phyloP scores from a whole-genome alignment of 306 rosid genomes.

The Herpetospermum pedunculosum region DNA sequence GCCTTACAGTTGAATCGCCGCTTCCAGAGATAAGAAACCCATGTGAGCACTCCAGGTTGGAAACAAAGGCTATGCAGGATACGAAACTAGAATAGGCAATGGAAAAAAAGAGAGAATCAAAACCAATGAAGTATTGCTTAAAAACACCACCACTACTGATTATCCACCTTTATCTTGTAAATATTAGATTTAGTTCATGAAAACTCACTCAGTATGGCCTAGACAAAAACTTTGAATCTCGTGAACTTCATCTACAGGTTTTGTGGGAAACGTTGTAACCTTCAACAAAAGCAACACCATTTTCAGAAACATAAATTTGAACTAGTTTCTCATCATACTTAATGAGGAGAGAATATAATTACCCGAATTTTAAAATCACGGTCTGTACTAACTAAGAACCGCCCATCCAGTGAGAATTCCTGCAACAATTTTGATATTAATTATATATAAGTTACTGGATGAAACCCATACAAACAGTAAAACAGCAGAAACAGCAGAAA shows the following conservation, averaged over 20 bases:
- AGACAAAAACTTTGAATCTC: conserved; percentile 87
- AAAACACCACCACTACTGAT: neutral
- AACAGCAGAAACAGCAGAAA: neutral
- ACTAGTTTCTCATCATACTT: neutral
- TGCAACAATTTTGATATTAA: conserved; percentile 15
- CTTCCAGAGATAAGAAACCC: conserved; percentile 79
- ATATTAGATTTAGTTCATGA: neutral
- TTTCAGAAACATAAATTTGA: neutral
- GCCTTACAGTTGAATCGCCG: conserved; percentile 82
- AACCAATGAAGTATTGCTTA: neutral
- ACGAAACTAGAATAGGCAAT: conserved; percentile 47
- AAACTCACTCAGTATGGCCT: conserved; percentile 85
- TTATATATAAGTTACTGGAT: conserved; percentile 2
- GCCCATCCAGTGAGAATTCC: conserved; percentile 79
- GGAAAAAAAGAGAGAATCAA: neutral
- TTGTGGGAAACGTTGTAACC: conserved; percentile 64
- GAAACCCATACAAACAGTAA: neutral
- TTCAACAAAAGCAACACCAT: conserved; percentile 16
- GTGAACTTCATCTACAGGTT: conserved; percentile 67
- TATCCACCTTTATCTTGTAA: neutral
- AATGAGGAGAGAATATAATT: conserved; percentile 12
- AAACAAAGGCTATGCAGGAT: conserved; percentile 62
- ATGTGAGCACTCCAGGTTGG: conserved; percentile 38
- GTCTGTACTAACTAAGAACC: conserved; percentile 67
- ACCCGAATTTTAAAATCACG: conserved; percentile 94